Evolutionary conservation across 1,284 basidiomycete genomes (phyloP), one percentile per base, ranked within the genome.

Genomic region (Fomitiporia mediterranea): DNA sequence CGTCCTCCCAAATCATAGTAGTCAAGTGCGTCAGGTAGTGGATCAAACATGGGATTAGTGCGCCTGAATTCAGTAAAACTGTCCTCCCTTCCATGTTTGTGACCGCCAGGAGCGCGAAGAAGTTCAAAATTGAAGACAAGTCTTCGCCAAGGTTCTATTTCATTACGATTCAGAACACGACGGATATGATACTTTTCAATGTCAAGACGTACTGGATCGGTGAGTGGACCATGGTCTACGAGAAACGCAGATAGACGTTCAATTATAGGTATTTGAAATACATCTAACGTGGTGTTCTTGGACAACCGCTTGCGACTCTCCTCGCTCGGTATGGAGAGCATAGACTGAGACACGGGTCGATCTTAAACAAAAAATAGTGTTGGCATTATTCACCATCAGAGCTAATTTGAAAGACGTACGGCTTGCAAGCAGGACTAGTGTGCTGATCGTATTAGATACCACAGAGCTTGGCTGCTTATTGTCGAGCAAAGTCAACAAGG

Each of bases 1-100:
- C 76, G 46, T 85, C 84, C 64, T 88, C 84, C 84, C 84, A 90
- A 9, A 89, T 67, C 0, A 77, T 73, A 1, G 72, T 72, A 0
- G 79, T 74, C 39, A 84, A 68, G 30, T 78, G 71, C 43, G 74
- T 73, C 4, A 86, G 70, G 60, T 78, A 82, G 32, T 76, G 62
- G 11, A 87, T 72, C 21, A 89, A 66, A 0, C 84, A 81, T 0
- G 84, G 86, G 46, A 89, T 74, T 9, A 89, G 62, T 2, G 73
- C 72, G 39, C 70, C 73, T 1, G 83, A 84, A 23, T 76, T 72
- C 2, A 79, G 68, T 1, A 91, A 70, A 1, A 76, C 67, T 0
- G 67, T 65, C 34, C 78, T 70, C 21, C 77, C 74, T 49, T 84
- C 82, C 0, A 74, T 57, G 57, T 83, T 76, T 0, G 77, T 70